phyloP scores from a whole-genome alignment of 768 basidiomycete species.

The Lactarius hatsudake region DNA sequence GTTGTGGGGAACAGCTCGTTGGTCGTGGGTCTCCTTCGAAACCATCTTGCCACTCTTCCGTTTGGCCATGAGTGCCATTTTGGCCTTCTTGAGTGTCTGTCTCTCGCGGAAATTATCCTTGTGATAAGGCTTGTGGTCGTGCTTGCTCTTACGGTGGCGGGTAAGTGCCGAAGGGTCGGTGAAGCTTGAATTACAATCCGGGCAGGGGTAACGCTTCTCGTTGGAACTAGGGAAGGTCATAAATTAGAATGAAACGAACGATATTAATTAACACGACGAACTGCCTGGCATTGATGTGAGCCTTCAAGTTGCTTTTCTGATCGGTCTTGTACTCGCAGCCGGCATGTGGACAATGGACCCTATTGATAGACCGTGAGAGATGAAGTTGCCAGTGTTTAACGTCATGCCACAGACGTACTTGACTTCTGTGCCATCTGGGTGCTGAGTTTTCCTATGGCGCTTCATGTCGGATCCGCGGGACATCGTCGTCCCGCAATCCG shows the following conservation, averaged over 20 bases:
- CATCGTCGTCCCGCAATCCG: slow-evolving; percentile 9
- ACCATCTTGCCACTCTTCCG: not conserved
- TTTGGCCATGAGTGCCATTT: not conserved
- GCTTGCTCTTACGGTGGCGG: slow-evolving; percentile 8
- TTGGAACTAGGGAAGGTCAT: not conserved
- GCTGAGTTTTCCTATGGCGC: slow-evolving; percentile 15
- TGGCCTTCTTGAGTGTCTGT: not conserved
- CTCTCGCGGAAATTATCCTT: not conserved
- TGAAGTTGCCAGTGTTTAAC: not conserved
- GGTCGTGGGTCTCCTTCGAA: not conserved
- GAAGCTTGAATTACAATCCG: not conserved
- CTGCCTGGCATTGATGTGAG: slow-evolving; percentile 9
- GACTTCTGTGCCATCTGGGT: slow-evolving; percentile 8
- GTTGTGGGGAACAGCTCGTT: not conserved
- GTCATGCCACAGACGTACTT: slow-evolving; percentile 16
- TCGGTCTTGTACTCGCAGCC: slow-evolving; percentile 9
- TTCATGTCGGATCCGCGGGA: slow-evolving; percentile 14
- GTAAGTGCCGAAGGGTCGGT: slow-evolving; percentile 10
- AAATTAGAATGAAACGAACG: not conserved
- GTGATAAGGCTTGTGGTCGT: slow-evolving; percentile 19
- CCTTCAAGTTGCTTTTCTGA: slow-evolving; percentile 7
- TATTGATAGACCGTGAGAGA: slow-evolving; percentile 1
- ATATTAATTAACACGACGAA: slow-evolving; percentile 2
- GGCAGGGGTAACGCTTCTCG: slow-evolving; percentile 1
- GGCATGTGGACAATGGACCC: slow-evolving; percentile 5